phyloP scores from a whole-genome alignment of 495 filamentous ascomycete species.

The Aspergillus coremiiformis region DNA sequence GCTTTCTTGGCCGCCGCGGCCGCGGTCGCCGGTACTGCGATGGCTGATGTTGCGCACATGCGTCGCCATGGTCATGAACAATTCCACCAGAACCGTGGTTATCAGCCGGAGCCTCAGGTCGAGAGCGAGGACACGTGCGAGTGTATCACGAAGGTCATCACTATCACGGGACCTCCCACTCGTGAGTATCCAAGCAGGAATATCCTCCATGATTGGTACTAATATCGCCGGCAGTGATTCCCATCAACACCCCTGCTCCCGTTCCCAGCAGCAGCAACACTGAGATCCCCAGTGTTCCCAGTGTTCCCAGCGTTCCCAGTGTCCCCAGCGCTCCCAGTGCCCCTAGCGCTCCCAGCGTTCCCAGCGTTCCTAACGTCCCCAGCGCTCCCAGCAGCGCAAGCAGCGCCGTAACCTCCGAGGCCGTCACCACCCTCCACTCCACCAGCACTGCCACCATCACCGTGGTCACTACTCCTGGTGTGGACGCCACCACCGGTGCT shows the following conservation, averaged over 20 bases:
- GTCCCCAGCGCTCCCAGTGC: constrained; percentile 1
- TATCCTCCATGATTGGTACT: background rate
- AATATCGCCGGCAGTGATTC: constrained; percentile 17
- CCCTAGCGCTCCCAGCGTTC: constrained; percentile 1
- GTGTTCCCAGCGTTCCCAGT: constrained; percentile 5
- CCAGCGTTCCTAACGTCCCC: constrained; percentile 3
- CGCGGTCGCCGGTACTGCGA: constrained; percentile 55
- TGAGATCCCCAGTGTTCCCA: background rate
- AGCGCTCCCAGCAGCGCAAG: constrained; percentile 2
- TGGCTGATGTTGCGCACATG: constrained; percentile 47
- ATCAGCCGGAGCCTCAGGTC: constrained; percentile 15
- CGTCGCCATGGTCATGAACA: constrained; percentile 56
- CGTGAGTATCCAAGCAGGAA: constrained; percentile 33
- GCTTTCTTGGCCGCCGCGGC: constrained; percentile 58
- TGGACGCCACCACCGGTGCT: constrained; percentile 9
- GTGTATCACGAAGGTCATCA: constrained; percentile 64
- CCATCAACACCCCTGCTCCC: constrained; percentile 18
- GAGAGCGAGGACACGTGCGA: constrained; percentile 42
- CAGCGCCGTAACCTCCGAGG: constrained; percentile 23
- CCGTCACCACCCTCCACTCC: constrained; percentile 23
- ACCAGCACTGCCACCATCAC: constrained; percentile 38
- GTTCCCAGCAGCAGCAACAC: constrained; percentile 10
- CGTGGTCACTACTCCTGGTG: constrained; percentile 17
- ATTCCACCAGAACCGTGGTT: constrained; percentile 44
- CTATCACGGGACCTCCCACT: constrained; percentile 51